Conservation (phyloP, 2,329 filamentous ascomycete species). For the Colletotrichum liriopes region DNA sequence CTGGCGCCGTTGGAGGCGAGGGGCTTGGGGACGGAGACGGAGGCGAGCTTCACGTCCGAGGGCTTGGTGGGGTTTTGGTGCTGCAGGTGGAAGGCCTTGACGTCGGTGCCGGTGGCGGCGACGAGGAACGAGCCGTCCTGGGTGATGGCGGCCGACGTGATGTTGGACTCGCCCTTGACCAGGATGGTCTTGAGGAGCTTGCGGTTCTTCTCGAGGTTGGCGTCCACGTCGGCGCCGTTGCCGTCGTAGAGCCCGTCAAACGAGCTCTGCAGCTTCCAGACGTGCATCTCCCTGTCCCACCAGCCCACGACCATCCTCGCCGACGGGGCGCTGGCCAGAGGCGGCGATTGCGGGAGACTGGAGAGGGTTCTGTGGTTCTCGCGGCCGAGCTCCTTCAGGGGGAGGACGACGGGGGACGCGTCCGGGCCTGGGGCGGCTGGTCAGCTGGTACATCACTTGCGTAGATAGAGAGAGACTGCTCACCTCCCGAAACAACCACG, state of each 20-base stretch:
- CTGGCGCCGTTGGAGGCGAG: slow-evolving; percentile 77
- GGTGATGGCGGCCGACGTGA: slow-evolving; percentile 82
- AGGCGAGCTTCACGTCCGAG: slow-evolving; percentile 78
- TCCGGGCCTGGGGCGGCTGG: slow-evolving; percentile 77
- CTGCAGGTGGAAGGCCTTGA: slow-evolving; percentile 83
- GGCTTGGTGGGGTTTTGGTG: slow-evolving; percentile 64
- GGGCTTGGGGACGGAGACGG: slow-evolving; percentile 74
- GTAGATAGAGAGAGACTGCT: slow-evolving; percentile 46
- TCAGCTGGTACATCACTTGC: background rate
- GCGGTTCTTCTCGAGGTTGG: slow-evolving; percentile 67
- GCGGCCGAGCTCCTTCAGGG: slow-evolving; percentile 80
- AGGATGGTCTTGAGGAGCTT: slow-evolving; percentile 80
- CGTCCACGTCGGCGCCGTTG: slow-evolving; percentile 57
- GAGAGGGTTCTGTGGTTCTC: slow-evolving; percentile 88
- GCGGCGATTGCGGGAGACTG: slow-evolving; percentile 85
- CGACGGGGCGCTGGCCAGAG: slow-evolving; percentile 79
- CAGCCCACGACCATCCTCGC: slow-evolving; percentile 87
- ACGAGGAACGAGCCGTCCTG: slow-evolving; percentile 80
- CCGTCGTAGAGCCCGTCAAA: slow-evolving; percentile 62
- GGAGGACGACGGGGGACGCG: slow-evolving; percentile 85
- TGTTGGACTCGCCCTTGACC: slow-evolving; percentile 83
- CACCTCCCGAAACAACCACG: slow-evolving; percentile 92
- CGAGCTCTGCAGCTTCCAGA: slow-evolving; percentile 77
- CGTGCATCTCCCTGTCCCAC: slow-evolving; percentile 90
- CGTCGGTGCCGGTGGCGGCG: slow-evolving; percentile 80